Conservation (phyloP, 2,329 filamentous ascomycete genomes). For the Rhynchosporium graminicola region DNA sequence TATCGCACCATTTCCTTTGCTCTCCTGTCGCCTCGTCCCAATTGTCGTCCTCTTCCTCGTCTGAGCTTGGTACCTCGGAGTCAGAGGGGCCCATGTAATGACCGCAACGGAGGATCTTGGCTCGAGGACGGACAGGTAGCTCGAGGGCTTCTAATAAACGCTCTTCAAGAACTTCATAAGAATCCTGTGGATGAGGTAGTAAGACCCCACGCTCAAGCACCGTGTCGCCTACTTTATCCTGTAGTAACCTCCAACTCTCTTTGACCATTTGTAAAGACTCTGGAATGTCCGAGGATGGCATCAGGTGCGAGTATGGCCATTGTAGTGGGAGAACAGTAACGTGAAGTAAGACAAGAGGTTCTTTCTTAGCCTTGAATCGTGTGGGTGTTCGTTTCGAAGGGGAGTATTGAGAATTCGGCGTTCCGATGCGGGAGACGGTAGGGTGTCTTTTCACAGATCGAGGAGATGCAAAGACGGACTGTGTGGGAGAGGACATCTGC, state of each 20-base stretch:
- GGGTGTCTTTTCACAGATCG: conserved; percentile 54
- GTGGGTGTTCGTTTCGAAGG: conserved; percentile 49
- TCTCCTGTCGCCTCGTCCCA: conserved; percentile 18
- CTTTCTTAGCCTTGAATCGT: conserved; percentile 57
- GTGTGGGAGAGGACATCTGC: conserved; percentile 69
- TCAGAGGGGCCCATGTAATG: conserved; percentile 65
- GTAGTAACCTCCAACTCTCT: conserved; percentile 66
- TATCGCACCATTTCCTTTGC: conserved; percentile 39
- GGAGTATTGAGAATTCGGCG: conserved; percentile 45
- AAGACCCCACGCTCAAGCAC: conserved; percentile 73
- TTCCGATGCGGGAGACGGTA: conserved; percentile 58
- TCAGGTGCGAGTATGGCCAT: conserved; percentile 61
- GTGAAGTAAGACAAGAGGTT: conserved; percentile 75
- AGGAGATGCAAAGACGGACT: conserved; percentile 57
- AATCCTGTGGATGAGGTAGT: conserved; percentile 75
- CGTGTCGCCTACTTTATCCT: conserved; percentile 71
- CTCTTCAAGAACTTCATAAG: conserved; percentile 80
- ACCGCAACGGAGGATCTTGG: conserved; percentile 72
- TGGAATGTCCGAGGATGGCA: conserved; percentile 49
- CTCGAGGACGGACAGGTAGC: conserved; percentile 62
- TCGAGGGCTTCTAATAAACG: conserved; percentile 74
- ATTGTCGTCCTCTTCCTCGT: conserved; percentile 32
- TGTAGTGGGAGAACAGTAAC: conserved; percentile 73
- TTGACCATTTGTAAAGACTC: conserved; percentile 53
- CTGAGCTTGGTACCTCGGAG: conserved; percentile 32